Conservation (phyloP, 2,329 filamentous ascomycete genomes). For the Aspergillus tubingensis region DNA sequence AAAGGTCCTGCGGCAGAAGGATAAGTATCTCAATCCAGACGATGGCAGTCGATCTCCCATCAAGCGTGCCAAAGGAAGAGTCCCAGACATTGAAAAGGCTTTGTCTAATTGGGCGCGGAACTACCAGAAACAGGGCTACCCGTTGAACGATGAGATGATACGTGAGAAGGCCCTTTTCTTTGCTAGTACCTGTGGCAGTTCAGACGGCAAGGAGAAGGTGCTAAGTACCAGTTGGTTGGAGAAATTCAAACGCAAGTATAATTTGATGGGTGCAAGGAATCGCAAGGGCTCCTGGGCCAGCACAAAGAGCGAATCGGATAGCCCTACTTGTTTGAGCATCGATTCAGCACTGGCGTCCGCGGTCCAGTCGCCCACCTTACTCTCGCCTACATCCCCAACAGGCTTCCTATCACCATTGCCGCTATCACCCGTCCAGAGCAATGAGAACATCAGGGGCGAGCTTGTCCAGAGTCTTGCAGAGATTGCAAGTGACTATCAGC, state of each 20-base stretch:
- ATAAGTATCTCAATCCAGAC: constrained; percentile 84
- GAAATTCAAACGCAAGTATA: constrained; percentile 92
- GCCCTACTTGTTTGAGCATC: constrained; percentile 57
- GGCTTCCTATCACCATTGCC: constrained; percentile 68
- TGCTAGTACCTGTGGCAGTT: constrained; percentile 69
- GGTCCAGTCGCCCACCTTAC: constrained; percentile 63
- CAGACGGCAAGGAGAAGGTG: constrained; percentile 70
- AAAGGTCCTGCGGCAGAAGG: constrained; percentile 91
- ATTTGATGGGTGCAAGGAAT: constrained; percentile 56
- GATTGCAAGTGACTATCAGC: constrained; percentile 62
- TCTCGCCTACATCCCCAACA: constrained; percentile 73
- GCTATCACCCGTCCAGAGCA: constrained; percentile 68
- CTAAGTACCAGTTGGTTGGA: constrained; percentile 82
- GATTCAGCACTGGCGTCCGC: constrained; percentile 58
- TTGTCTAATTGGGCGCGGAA: constrained; percentile 85
- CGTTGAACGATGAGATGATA: constrained; percentile 77
- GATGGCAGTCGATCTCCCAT: constrained; percentile 77
- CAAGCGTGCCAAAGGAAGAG: constrained; percentile 81
- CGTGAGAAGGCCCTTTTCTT: constrained; percentile 83
- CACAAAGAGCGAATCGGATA: constrained; percentile 67
- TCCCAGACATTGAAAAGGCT: constrained; percentile 87
- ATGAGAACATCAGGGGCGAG: constrained; percentile 67
- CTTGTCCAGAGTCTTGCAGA: constrained; percentile 61
- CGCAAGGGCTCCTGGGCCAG: constrained; percentile 52
- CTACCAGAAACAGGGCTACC: constrained; percentile 71